Evolutionary conservation across 805 yeast genomes (phyloP).

Genomic region (Middelhovenomyces tepae): DNA sequence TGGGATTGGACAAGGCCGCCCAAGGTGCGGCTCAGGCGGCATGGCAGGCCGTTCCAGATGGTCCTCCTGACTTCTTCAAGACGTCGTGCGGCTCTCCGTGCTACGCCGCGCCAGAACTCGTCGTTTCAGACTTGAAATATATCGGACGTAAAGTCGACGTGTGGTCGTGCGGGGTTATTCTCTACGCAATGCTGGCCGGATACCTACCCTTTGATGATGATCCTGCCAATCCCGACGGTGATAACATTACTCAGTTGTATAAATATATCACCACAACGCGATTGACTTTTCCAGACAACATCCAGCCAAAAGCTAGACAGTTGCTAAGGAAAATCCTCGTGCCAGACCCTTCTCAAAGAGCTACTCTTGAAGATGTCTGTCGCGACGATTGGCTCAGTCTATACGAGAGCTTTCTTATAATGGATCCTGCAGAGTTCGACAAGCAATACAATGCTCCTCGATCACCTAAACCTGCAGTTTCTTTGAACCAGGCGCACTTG

Average conservation of each 20-base stretch:
- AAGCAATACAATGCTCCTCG: slow-evolving; percentile 16
- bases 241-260: slow-evolving; percentile 83
- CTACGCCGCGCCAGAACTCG: slow-evolving; percentile 97
- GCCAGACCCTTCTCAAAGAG: slow-evolving; percentile 73
- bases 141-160: slow-evolving; percentile 91
- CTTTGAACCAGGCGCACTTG: slow-evolving; percentile 3
- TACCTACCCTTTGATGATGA: slow-evolving; percentile 97
- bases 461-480: slow-evolving; percentile 1
- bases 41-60: slow-evolving; percentile 20
- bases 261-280: slow-evolving; percentile 88
- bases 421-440: slow-evolving; percentile 91
- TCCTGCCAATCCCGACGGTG: slow-evolving; percentile 92
- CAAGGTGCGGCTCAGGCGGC: no score
- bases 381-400: slow-evolving; percentile 85
- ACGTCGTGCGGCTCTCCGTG: slow-evolving; percentile 97
- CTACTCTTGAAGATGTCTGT: slow-evolving; percentile 58
- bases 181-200: slow-evolving; percentile 96
- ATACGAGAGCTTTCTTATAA: slow-evolving; percentile 70
- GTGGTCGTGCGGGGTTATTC: slow-evolving; percentile 94
- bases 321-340: slow-evolving; percentile 72
- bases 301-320: slow-evolving; percentile 86
- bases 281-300: slow-evolving; percentile 89
- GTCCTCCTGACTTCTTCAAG: slow-evolving; percentile 62
- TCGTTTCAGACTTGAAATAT: slow-evolving; percentile 76
- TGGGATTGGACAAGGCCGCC: slow-evolving; percentile 15